Evolutionary conservation across 306 rosid genomes (phyloP).

Genomic region (Clitoria ternatea): DNA sequence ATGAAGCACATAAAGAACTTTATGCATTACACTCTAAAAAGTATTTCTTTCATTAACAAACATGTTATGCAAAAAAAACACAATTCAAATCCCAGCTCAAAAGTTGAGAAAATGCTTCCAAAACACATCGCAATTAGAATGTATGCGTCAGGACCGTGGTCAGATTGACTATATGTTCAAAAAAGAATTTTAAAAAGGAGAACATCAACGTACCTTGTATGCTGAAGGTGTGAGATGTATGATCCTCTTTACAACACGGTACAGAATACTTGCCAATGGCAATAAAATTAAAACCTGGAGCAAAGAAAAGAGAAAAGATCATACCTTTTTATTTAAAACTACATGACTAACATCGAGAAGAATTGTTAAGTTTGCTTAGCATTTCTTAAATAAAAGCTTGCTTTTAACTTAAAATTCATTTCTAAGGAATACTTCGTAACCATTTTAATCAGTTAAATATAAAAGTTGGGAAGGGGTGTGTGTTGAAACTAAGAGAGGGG

Average conservation of each 20-base stretch:
- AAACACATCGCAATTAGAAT: background rate
- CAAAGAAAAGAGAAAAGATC: conserved; percentile 20
- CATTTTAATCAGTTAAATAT: background rate
- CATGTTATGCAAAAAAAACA: background rate
- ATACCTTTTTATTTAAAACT: too few species aligned
- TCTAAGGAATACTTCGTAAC: conserved; percentile 7
- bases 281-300: conserved; percentile 76
- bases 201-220: conserved; percentile 52
- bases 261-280: conserved; percentile 66
- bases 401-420: background rate
- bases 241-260: conserved; percentile 81
- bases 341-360: too few species aligned
- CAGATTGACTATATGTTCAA: background rate
- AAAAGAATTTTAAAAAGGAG: background rate
- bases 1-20: background rate
- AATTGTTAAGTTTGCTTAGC: conserved; percentile 6
- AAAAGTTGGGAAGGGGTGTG: background rate
- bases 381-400: background rate
- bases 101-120: background rate
- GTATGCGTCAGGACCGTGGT: background rate
- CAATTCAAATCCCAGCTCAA: background rate
- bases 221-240: conserved; percentile 74
- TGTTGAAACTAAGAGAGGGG: too few species aligned
- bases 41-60: background rate
- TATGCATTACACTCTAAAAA: background rate